Conservation (phyloP, 331 rosid genomes). For the Rosa hybrid region DNA sequence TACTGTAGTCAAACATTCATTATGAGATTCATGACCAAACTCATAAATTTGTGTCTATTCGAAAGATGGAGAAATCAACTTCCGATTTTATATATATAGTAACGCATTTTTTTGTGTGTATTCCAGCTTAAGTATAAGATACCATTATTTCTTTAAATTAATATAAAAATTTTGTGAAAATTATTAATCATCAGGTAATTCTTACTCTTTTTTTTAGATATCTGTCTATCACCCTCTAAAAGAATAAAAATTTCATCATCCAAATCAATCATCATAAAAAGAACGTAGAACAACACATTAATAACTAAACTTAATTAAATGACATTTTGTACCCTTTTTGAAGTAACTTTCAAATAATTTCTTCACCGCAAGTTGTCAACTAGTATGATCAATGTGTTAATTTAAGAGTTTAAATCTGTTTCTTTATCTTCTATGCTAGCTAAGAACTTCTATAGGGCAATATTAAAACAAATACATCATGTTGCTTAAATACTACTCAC, state of each 20-base stretch:
- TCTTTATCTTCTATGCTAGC: background rate
- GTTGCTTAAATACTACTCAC: conserved; percentile 18
- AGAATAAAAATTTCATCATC: background rate
- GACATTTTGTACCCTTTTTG: background rate
- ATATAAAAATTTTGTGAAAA: too few species aligned
- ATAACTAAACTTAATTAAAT: too few species aligned
- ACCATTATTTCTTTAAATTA: too few species aligned
- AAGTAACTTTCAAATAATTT: background rate
- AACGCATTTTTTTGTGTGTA: background rate
- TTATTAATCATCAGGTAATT: background rate
- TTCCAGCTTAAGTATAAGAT: background rate
- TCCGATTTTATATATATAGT: background rate
- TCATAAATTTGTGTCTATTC: background rate
- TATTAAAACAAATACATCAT: background rate
- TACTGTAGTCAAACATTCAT: background rate
- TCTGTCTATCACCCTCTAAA: background rate
- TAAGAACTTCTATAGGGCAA: background rate
- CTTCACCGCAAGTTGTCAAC: conserved; percentile 10
- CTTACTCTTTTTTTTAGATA: too few species aligned
- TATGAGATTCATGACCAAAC: background rate
- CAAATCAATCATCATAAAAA: background rate
- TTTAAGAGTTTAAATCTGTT: background rate
- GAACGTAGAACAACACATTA: background rate
- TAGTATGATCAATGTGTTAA: conserved; percentile 6
- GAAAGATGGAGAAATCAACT: background rate